A percentile compares a stretch with the other conserved stretches of the same genome.
phyloP scores from a whole-genome alignment of 306 rosid species.

The Malus orientalis region DNA sequence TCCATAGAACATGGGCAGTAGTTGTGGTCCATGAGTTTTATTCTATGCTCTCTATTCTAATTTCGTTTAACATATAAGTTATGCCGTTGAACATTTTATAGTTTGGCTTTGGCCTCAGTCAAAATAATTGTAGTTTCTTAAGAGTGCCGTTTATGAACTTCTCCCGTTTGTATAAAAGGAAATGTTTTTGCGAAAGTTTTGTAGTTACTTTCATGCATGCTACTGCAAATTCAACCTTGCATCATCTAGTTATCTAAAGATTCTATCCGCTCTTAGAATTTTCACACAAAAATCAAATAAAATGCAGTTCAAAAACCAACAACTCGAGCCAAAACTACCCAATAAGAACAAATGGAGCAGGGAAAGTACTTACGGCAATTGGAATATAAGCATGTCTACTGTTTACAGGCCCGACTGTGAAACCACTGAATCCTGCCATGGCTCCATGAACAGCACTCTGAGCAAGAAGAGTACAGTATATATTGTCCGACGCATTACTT shows the following conservation, averaged over 20 bases:
- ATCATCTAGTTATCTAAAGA: not conserved
- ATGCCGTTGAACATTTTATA: not conserved
- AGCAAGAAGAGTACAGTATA: conserved; percentile 96
- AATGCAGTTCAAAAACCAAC: not conserved
- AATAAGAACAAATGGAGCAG: conserved; percentile 10
- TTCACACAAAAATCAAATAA: not conserved
- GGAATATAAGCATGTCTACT: conserved; percentile 87
- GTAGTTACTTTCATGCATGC: not conserved
- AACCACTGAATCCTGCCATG: conserved; percentile 94
- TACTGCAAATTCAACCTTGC: not conserved
- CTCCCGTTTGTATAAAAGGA: not conserved
- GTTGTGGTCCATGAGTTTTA: not conserved
- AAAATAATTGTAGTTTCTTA: not conserved
- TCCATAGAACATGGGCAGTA: not conserved
- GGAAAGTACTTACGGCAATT: conserved; percentile 60
- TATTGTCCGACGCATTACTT: conserved; percentile 90
- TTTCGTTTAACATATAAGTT: not conserved
- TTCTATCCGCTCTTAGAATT: not conserved
- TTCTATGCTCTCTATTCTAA: not conserved
- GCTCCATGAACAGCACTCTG: conserved; percentile 94
- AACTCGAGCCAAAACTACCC: not conserved
- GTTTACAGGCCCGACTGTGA: conserved; percentile 86
- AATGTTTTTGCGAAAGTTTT: not conserved
- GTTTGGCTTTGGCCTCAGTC: not conserved
- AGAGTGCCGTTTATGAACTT: not conserved